Base-by-base conservation (phyloP, 176 grass and related monocot species). In the Paspalum vaginatum region DNA sequence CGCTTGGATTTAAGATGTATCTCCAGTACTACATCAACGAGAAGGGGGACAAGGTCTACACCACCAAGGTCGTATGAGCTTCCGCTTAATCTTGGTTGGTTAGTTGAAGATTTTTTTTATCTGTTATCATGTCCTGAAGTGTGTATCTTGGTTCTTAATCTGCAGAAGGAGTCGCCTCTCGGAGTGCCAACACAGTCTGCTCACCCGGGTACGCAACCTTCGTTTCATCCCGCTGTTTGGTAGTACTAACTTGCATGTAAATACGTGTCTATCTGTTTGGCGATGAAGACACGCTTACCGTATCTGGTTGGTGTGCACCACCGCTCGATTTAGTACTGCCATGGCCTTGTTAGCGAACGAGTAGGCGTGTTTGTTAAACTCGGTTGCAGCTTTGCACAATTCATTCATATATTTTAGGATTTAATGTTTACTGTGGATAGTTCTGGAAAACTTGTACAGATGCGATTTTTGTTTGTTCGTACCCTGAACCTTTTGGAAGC, bases 1-100 rank as follows among this genome's bases (percentile, higher is more conserved):
- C 6, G 14, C 49, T 26, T 64, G 18, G 41, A 59, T 49, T 74
- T 43, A 91, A 81, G 80, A 99, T 99, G 96, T 95, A 93, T 89
- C 90, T 99, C 20, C 96, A 95, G 78, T 95, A 68, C 73, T 99
- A 99, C 84, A 93, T 91, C 54, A 99, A 99, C 61, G 96, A 99
- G 76, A 95, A 99, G 54, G 96, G 96, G 0, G 90, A 85, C 52
- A 99, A 99, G 84, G 96, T 99, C 15, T 99, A 99, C 84, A 99
- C 93, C 61, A 95, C 96, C 61, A 99, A 99, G 91, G 94, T 93
- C 22, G 9, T 52, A 57, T 20, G 42, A 17, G 24, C 14, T 37
- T 51, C 13, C 17, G 11, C 49, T 77, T 66, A n/a, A n/a, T 51
- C 20, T 8, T 43, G 37, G 8, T 17, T 49, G 24, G 9, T 37